Base-by-base conservation (phyloP, 2,329 filamentous ascomycete species). In the Aspergillus fijiensis region DNA sequence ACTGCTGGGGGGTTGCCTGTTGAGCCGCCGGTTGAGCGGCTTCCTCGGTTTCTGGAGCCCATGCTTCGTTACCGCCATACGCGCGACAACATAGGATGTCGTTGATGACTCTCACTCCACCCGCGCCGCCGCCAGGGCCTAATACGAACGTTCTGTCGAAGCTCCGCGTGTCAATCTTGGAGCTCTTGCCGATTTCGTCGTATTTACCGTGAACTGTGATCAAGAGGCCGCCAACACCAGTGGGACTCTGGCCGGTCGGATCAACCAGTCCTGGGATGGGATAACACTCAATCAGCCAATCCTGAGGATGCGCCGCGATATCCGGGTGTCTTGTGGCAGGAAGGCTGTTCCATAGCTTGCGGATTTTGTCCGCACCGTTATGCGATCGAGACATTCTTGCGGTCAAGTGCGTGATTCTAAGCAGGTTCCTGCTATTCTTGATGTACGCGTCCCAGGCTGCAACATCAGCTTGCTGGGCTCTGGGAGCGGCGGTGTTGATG, bases 261-360 rank as follows among this genome's bases (percentile, higher is more conserved):
- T 96, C 91, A 2, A 84, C 83, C 25, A 96, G 82, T 35, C 88
- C 87, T 1, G 88, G 85, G 35, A 93, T 80, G 16, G 89, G 84
- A 68, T 92, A 88, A 66, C 91, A 93, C 75, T 96, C 92, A 71
- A 96, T 87, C 55, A 92, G 85, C 82, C 92, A 96, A 68, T 92
- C 90, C 69, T 85, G 81, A 12, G 87, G 77, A 51, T 91, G 85
- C 1, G 83, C 77, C 52, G 82, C 80, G 63, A 96, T 84, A 68
- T 89, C 84, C 1, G 91, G 89, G 72, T 96, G 92, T 49, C 84
- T 85, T 9, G 91, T 94, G 47, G 80, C 77, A 0, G 92, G 92
- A 3, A 96, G 81, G 3, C 79, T 78, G 57, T 84, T 83, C 88
- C 92, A 96, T 19, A 87, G 73, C 58, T 87, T 82, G 54, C 83